Evolutionary conservation across 2,329 filamentous ascomycete species (phyloP).

Genomic region (Penicillium aurantiogriseum): DNA sequence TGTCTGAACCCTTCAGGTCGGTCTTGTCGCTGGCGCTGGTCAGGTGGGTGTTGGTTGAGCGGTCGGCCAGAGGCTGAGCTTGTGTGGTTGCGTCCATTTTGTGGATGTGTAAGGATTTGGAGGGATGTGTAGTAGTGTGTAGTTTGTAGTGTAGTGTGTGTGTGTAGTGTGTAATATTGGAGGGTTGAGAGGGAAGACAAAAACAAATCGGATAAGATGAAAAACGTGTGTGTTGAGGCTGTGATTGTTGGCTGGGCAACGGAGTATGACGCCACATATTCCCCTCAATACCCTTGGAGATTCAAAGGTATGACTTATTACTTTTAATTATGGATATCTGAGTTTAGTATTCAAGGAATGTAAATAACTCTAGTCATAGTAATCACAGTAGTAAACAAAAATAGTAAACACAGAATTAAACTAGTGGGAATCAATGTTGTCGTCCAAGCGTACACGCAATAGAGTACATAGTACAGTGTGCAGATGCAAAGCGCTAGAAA

Average conservation of each 20-base stretch:
- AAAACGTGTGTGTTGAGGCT: constrained; percentile 19
- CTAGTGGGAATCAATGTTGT: constrained; percentile 4
- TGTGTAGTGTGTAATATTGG: background rate
- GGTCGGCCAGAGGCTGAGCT: constrained; percentile 39
- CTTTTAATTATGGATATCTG: background rate
- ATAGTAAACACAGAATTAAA: background rate
- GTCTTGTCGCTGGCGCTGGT: constrained; percentile 26
- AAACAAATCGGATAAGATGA: constrained; percentile 24
- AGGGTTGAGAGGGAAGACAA: constrained; percentile 3
- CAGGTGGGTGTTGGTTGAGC: constrained; percentile 45
- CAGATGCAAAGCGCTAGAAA: constrained; percentile 9
- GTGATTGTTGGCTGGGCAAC: constrained; percentile 44
- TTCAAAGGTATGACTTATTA: background rate
- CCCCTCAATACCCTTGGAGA: constrained; percentile 1
- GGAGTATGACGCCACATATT: constrained; percentile 9
- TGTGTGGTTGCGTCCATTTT: constrained; percentile 36
- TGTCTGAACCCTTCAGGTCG: constrained; percentile 35
- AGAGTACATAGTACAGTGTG: constrained; percentile 5
- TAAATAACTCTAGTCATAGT: background rate
- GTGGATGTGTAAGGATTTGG: background rate
- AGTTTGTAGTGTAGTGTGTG: background rate
- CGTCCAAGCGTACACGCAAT: background rate
- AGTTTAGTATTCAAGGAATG: background rate
- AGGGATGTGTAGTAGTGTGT: background rate
- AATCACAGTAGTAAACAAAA: background rate